These are phyloP conservation scores for Ajuga chamaepitys DNA, from an alignment of 257 asterid genomes.

Conservation along the genomic window DNA sequence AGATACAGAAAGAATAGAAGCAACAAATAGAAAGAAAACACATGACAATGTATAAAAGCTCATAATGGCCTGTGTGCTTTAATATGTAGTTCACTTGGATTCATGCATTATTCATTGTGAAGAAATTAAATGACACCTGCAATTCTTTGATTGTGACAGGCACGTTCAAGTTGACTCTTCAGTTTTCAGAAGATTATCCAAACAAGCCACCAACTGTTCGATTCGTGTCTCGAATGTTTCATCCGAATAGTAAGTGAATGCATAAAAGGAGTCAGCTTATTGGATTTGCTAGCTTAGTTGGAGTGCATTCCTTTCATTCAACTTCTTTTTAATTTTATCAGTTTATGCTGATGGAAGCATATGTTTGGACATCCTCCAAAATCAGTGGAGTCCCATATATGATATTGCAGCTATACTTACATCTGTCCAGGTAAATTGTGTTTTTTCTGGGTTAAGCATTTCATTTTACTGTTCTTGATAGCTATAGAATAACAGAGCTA, in stretches of 20 bases:
- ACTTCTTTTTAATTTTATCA: constrained; percentile 22
- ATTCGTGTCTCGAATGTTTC: constrained; percentile 82
- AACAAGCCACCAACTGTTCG: constrained; percentile 85
- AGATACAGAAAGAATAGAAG: not conserved
- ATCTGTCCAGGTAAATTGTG: constrained; percentile 69
- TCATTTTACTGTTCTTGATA: not conserved
- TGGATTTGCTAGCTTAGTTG: too few relatives aligned
- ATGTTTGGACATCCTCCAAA: constrained; percentile 91
- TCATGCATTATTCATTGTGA: not conserved
- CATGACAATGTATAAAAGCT: not conserved
- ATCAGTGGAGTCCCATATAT: constrained; percentile 96
- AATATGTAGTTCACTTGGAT: not conserved
- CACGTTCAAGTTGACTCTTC: constrained; percentile 71
- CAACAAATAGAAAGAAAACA: not conserved
- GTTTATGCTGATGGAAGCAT: constrained; percentile 96
- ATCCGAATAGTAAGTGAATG: constrained; percentile 65
- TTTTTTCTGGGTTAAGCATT: not conserved
- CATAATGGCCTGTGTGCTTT: not conserved
- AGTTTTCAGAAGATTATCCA: constrained; percentile 67
- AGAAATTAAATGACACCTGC: not conserved
- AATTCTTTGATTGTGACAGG: constrained; percentile 35
- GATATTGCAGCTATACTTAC: constrained; percentile 93
- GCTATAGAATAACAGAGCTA: not conserved
- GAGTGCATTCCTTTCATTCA: too few relatives aligned
- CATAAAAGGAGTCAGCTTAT: not conserved